These are phyloP conservation scores for Penicillium egyptiacum DNA, from an alignment of 495 filamentous ascomycete genomes.

Conservation along the genomic window DNA sequence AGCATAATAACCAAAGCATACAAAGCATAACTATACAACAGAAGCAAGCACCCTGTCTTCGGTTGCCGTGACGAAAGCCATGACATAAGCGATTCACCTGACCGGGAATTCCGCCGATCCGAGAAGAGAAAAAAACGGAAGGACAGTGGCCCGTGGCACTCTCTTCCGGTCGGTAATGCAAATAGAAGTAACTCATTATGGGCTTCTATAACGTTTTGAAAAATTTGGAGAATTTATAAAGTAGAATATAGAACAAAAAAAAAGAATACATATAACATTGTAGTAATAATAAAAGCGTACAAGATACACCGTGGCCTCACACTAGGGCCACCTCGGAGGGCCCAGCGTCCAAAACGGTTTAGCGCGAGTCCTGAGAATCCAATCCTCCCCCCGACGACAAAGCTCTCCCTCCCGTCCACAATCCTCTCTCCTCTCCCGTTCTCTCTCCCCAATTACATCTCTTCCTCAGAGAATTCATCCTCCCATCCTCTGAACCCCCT, in stretches of 20 bases:
- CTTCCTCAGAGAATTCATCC: conserved; percentile 51
- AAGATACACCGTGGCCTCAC: conserved; percentile 23
- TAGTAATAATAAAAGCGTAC: conserved; percentile 8
- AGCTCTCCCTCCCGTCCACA: conserved; percentile 57
- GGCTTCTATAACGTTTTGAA: not conserved
- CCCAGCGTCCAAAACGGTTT: conserved; percentile 45
- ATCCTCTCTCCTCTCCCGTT: conserved; percentile 48
- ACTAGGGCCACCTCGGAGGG: conserved; percentile 52
- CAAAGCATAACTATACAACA: not conserved
- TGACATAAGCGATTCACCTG: conserved; percentile 38
- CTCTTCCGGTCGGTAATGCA: conserved; percentile 5
- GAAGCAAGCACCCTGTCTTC: not conserved
- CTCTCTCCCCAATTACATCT: conserved; percentile 52
- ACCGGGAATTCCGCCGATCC: conserved; percentile 40
- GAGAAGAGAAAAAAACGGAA: conserved; percentile 45
- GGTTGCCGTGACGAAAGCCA: conserved; percentile 44
- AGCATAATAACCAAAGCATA: not conserved
- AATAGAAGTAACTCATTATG: not conserved
- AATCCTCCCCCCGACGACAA: conserved; percentile 52
- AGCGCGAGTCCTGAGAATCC: conserved; percentile 50
- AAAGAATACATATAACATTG: not conserved
- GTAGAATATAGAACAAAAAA: not conserved
- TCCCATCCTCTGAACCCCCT: conserved; percentile 52
- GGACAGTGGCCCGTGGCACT: conserved; percentile 33
- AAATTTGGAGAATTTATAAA: conserved; percentile 1